Evolutionary conservation across 768 basidiomycete species (phyloP).

Genomic region (Pleurotus platypus): DNA sequence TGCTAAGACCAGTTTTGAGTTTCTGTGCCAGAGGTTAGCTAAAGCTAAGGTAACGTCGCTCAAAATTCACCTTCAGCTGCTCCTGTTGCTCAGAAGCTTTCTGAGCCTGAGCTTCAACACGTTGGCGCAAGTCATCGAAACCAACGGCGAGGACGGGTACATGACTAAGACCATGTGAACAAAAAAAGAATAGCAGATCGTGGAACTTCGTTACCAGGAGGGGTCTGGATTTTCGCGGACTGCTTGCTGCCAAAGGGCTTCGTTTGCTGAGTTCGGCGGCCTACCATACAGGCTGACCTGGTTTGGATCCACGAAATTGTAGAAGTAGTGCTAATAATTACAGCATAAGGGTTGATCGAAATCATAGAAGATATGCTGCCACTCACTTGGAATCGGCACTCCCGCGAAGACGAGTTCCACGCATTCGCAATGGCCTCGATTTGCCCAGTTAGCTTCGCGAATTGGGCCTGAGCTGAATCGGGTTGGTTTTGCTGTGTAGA

Average conservation of each 20-base stretch:
- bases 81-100: slow-evolving; percentile 67
- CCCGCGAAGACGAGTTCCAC: slow-evolving; percentile 66
- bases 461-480: slow-evolving; percentile 57
- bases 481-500: slow-evolving; percentile 42
- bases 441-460: slow-evolving; percentile 45
- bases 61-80: slow-evolving; percentile 47
- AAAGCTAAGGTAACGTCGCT: neutral
- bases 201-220: slow-evolving; percentile 48
- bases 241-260: slow-evolving; percentile 76
- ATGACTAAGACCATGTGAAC: slow-evolving; percentile 38
- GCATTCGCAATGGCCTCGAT: slow-evolving; percentile 64
- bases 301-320: slow-evolving; percentile 75
- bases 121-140: slow-evolving; percentile 76
- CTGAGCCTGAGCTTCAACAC: slow-evolving; percentile 70
- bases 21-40: slow-evolving; percentile 35
- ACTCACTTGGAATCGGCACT: slow-evolving; percentile 77
- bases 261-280: slow-evolving; percentile 69
- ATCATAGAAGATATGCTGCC: neutral
- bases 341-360: neutral
- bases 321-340: slow-evolving; percentile 65
- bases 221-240: slow-evolving; percentile 80
- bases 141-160: slow-evolving; percentile 80
- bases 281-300: slow-evolving; percentile 65
- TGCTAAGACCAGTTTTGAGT: slow-evolving; percentile 58
- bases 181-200: neutral